Percentiles rank a stretch among this genome's conserved stretches.
Conservation (phyloP, 2,329 filamentous ascomycete genomes). For the Arthrobotrys sphaeroides region DNA sequence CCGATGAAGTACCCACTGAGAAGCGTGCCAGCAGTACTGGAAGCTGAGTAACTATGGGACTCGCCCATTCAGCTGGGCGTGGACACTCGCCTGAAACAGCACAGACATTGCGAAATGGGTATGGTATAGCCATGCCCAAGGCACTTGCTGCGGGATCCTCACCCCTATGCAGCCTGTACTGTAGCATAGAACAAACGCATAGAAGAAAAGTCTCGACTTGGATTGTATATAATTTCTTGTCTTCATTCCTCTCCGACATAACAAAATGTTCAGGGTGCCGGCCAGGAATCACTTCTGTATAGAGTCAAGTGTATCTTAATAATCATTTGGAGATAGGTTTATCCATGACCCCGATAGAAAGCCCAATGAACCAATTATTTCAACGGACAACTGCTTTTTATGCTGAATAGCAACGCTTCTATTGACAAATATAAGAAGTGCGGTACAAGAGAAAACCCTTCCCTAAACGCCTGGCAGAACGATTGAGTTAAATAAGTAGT, state of each 20-base stretch:
- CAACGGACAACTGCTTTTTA: constrained; percentile 1
- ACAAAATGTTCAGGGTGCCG: neutral
- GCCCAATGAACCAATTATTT: neutral
- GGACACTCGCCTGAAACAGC: too few species aligned
- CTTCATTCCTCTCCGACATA: neutral
- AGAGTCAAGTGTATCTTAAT: neutral
- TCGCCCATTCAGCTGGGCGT: too few species aligned
- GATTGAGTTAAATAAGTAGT: constrained; percentile 13
- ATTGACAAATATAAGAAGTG: neutral
- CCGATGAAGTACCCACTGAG: neutral
- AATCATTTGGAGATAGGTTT: neutral
- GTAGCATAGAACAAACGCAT: constrained; percentile 7
- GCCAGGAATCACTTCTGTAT: neutral
- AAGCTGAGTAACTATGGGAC: neutral
- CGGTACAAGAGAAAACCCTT: neutral
- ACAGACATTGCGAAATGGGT: too few species aligned
- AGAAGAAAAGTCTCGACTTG: neutral
- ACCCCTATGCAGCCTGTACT: neutral
- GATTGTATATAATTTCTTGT: constrained; percentile 16
- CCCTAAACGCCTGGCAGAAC: constrained; percentile 23
- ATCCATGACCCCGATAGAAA: neutral
- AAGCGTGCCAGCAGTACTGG: constrained; percentile 31
- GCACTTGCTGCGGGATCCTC: too few species aligned
- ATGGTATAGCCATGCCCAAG: too few species aligned
- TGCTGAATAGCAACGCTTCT: constrained; percentile 1